Base-by-base conservation (phyloP, 257 asterid species). In the Ilex asprella region DNA sequence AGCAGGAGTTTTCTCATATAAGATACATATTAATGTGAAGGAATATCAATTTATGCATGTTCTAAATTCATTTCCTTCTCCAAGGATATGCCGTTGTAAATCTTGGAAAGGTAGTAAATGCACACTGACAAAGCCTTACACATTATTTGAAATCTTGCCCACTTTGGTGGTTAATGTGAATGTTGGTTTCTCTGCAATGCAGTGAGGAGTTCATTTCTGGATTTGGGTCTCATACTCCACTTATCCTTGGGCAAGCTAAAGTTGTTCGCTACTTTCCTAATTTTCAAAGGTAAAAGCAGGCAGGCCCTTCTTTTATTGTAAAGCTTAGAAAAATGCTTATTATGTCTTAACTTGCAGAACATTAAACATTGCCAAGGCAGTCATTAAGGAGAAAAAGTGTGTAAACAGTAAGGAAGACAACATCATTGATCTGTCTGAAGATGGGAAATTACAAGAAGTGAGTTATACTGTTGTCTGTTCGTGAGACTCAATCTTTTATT, bases 161-260 rank as follows among this genome's bases (percentile, higher is more conserved):
- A 35, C 31, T 64, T 64, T 67, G 58, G 65, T 58, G 55, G 61
- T 73, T 75, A 49, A 73, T 69, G 47, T 49, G 60, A 46, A 30
- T 68, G 32, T 71, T 55, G 47, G 59, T 55, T 50, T 43, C 68
- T 31, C 67, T 72, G 57, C 66, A 66, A 39, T 73, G 39, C 67
- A 92, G 97, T 43, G 99, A 92, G 88, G 97, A 89, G 68, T 86
- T 78, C 67, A 75, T 73, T 78, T 76, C 95, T 70, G 97, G 97
- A 77, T 92, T 86, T 79, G 97, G 99, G 66, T 80, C 97, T 57
- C 88, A 83, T 61, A 87, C 95, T 77, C 94, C 97, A 63, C 91
- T 92, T 67, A 70, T 85, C 69, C 85, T 79, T 12, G 99, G 99
- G 72, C 96, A 92, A 79, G 88, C 89, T 47, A 86, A 84, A 73